A percentile compares a stretch with the other conserved stretches of the same genome.
These are phyloP conservation scores for Chloranthus sessilifolius DNA, from an alignment of 164 flowering plant species.

Conservation along the genomic window DNA sequence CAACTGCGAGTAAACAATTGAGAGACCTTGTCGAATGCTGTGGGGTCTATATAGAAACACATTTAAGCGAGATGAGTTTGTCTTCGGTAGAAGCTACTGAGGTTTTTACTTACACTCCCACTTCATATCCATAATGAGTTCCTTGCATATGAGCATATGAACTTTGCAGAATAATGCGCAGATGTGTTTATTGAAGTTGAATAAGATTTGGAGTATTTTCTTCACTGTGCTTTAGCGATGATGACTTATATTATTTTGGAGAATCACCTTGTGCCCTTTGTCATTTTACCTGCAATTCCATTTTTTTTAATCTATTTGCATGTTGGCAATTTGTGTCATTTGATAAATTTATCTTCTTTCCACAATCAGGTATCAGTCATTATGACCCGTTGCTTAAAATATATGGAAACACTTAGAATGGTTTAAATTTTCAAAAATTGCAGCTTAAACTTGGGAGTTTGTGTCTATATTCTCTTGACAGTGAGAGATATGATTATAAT, in stretches of 20 bases:
- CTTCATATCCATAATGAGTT: background rate
- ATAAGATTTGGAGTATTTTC: too few relatives aligned
- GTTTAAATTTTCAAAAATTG: background rate
- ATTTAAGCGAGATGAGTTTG: constrained; percentile 13
- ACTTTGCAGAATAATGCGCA: background rate
- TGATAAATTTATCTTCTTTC: background rate
- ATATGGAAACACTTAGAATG: too few relatives aligned
- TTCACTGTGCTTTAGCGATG: too few relatives aligned
- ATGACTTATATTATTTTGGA: background rate
- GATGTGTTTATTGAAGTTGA: background rate
- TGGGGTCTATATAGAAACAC: constrained; percentile 6
- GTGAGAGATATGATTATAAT: too few relatives aligned
- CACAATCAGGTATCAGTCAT: too few relatives aligned
- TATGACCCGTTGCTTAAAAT: too few relatives aligned
- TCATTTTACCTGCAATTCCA: too few relatives aligned
- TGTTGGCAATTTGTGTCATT: background rate
- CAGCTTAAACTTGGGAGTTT: background rate
- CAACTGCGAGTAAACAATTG: constrained; percentile 35
- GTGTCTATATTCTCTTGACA: too few relatives aligned
- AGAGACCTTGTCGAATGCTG: constrained; percentile 25
- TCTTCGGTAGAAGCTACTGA: constrained; percentile 18
- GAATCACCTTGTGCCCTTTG: background rate
- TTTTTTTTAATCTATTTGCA: background rate
- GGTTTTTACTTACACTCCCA: constrained; percentile 21
- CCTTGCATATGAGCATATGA: background rate